phyloP scores from a whole-genome alignment of 176 grass and related monocot species.

The Chrysopogon serrulatus region DNA sequence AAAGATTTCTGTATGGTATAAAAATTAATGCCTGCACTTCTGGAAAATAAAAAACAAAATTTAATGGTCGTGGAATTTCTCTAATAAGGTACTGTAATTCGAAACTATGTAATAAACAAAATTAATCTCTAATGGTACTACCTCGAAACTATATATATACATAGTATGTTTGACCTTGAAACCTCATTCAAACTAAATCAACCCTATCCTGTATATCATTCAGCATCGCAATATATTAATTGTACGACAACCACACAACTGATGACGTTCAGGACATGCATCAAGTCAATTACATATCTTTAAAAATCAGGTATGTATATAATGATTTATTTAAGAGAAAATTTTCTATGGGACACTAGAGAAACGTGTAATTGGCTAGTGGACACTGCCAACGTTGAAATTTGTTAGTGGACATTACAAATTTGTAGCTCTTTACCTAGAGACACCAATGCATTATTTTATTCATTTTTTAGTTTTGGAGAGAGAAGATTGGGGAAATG shows the following conservation, averaged over 20 bases:
- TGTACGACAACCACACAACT: background rate
- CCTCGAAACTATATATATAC: background rate
- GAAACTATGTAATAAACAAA: background rate
- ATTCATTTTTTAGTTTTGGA: too few relatives aligned
- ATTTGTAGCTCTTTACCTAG: too few relatives aligned
- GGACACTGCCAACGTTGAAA: too few relatives aligned
- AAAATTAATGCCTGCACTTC: too few relatives aligned
- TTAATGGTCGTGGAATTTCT: too few relatives aligned
- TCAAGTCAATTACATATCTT: background rate
- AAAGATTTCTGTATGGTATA: background rate
- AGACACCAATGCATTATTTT: too few relatives aligned
- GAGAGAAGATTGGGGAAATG: too few relatives aligned
- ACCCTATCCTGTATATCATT: background rate
- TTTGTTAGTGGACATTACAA: too few relatives aligned
- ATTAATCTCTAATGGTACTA: background rate
- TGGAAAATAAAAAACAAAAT: too few relatives aligned
- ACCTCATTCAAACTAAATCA: background rate
- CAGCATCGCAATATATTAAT: background rate
- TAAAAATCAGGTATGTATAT: background rate
- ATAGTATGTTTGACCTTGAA: background rate
- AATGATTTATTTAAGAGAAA: background rate
- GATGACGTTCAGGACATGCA: background rate
- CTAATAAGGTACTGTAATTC: too few relatives aligned
- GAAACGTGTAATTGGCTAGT: too few relatives aligned
- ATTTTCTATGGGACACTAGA: too few relatives aligned